phyloP scores from a whole-genome alignment of 352 stramenopile genomes.

The Pythium sukuiense region DNA sequence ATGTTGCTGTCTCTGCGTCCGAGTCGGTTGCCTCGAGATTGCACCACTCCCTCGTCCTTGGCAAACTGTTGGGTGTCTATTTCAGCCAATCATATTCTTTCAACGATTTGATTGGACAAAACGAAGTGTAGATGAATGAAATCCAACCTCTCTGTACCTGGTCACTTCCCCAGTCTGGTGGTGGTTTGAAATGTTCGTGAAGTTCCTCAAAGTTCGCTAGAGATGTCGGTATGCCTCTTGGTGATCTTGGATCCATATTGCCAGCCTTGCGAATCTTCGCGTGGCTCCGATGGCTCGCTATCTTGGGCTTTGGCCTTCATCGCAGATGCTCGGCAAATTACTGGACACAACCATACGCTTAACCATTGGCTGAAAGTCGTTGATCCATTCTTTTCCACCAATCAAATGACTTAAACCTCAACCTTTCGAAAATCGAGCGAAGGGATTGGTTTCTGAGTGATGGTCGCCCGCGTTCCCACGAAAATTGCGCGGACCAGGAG shows the following conservation, averaged over 20 bases:
- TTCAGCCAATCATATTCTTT: constrained; percentile 39
- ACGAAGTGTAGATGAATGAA: not conserved
- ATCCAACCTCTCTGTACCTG: not conserved
- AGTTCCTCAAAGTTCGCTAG: too few relatives aligned
- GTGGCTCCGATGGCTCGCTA: not conserved
- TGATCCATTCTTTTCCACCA: constrained; percentile 15
- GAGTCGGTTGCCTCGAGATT: constrained; percentile 6
- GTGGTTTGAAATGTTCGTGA: too few relatives aligned
- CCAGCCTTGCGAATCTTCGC: constrained; percentile 2
- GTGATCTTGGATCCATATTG: too few relatives aligned
- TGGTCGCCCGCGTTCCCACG: constrained; percentile 26
- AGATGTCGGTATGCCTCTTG: too few relatives aligned
- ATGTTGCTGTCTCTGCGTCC: constrained; percentile 32
- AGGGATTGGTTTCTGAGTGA: constrained; percentile 18
- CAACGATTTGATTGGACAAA: constrained; percentile 3
- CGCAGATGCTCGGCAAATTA: constrained; percentile 19
- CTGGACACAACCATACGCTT: constrained; percentile 8
- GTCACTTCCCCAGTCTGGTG: too few relatives aligned
- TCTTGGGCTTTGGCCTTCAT: not conserved
- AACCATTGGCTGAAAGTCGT: constrained; percentile 18
- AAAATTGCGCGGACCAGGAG: constrained; percentile 23
- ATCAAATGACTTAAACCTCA: not conserved
- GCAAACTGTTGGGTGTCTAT: constrained; percentile 22
- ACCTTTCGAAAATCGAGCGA: constrained; percentile 19
- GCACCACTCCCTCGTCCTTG: constrained; percentile 14